phyloP scores from a whole-genome alignment of 2,329 filamentous ascomycete genomes.

The Microsporum canis region DNA sequence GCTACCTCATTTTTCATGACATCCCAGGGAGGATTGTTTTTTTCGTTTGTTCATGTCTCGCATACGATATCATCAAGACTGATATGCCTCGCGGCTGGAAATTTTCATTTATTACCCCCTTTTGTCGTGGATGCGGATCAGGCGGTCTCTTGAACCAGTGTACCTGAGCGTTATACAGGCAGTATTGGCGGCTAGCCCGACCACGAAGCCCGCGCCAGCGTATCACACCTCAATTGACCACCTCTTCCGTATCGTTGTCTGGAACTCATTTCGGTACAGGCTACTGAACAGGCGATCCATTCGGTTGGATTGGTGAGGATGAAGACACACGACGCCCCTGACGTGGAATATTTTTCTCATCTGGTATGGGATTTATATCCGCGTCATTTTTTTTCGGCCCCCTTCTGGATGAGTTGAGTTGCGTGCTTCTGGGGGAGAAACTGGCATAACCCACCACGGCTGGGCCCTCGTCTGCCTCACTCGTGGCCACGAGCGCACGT shows the following conservation, averaged over 20 bases:
- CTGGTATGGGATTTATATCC: conserved; percentile 26
- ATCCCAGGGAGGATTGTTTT: conserved; percentile 26
- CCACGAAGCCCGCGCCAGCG: conserved; percentile 10
- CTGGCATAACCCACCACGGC: conserved; percentile 7
- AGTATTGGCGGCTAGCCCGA: conserved; percentile 1
- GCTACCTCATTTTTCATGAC: conserved; percentile 28
- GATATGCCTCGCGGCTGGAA: conserved; percentile 40
- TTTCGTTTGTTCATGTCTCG: conserved; percentile 25
- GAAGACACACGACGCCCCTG: conserved; percentile 12
- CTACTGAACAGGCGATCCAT: conserved; percentile 27
- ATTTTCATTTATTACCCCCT: conserved; percentile 24
- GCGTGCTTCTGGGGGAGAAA: neutral
- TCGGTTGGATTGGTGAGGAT: conserved; percentile 13
- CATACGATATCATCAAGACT: conserved; percentile 39
- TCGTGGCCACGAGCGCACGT: neutral
- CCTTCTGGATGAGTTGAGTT: conserved; percentile 10
- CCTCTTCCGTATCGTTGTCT: conserved; percentile 21
- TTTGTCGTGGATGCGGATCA: conserved; percentile 22
- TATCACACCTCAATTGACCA: conserved; percentile 15
- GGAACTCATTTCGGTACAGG: conserved; percentile 27
- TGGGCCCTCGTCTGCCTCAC: conserved; percentile 3
- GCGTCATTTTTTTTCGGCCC: conserved; percentile 10
- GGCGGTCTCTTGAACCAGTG: neutral
- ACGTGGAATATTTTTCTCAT: conserved; percentile 20
- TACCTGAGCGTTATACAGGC: neutral